phyloP scores from a whole-genome alignment of 2,329 filamentous ascomycete genomes.

The Cadophora malorum region DNA sequence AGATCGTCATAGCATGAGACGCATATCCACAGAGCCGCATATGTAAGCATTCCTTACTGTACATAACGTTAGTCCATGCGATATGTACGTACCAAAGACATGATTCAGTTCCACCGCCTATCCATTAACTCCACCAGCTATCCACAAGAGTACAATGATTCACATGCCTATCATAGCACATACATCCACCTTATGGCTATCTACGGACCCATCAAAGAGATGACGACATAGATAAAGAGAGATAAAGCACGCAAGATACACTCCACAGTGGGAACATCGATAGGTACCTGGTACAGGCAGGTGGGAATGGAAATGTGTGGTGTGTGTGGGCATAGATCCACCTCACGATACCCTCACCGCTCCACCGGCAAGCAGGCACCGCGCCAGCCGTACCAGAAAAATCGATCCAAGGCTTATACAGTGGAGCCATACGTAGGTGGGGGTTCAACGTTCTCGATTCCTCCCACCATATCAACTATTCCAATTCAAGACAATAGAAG shows the following conservation, averaged over 20 bases:
- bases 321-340: not conserved
- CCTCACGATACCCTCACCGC: constrained; percentile 13
- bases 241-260: not conserved
- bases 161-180: constrained; percentile 1
- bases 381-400: not conserved
- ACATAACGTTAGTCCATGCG: not conserved
- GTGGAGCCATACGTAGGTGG: not conserved
- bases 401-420: constrained; percentile 6
- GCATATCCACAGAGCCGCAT: constrained; percentile 3
- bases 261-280: not conserved
- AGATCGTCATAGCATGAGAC: constrained; percentile 12
- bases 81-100: not conserved
- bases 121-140: not conserved
- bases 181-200: not conserved
- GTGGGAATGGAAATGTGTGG: not conserved
- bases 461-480: too few species aligned
- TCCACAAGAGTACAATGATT: not conserved
- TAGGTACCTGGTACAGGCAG: not conserved
- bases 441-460: not conserved
- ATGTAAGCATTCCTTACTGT: not conserved
- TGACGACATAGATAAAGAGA: not conserved
- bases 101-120: not conserved
- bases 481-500: not conserved
- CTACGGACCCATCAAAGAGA: not conserved
- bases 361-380: not conserved